Evolutionary conservation across 2,329 filamentous ascomycete species (phyloP).

Genomic region (Clarireedia monteithiana): DNA sequence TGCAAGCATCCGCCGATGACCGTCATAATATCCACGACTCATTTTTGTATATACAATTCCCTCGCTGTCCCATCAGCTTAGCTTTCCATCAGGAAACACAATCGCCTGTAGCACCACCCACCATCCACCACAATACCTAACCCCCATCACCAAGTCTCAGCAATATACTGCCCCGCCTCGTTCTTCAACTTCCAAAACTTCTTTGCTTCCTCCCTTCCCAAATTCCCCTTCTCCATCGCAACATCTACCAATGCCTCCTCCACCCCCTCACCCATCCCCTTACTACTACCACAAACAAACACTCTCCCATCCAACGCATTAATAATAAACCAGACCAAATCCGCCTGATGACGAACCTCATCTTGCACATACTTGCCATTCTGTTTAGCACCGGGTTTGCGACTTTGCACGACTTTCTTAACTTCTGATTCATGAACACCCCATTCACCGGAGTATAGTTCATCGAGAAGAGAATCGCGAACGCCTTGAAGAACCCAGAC

Average conservation of each 20-base stretch:
- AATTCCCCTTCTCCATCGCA: constrained; percentile 84
- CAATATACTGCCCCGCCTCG: constrained; percentile 90
- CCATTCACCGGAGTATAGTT: constrained; percentile 95
- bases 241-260: constrained; percentile 82
- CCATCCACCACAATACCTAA: neutral
- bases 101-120: neutral
- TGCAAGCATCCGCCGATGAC: too few species aligned
- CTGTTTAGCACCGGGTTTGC: constrained; percentile 40
- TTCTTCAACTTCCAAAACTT: constrained; percentile 91
- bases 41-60: too few species aligned
- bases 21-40: too few species aligned
- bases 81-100: neutral
- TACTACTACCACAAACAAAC: constrained; percentile 91
- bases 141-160: constrained; percentile 58
- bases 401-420: constrained; percentile 73
- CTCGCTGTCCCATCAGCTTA: neutral
- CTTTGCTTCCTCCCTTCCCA: constrained; percentile 72
- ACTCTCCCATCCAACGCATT: constrained; percentile 93
- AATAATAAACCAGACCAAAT: constrained; percentile 97
- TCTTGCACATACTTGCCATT: constrained; percentile 93
- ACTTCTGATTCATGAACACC: constrained; percentile 85
- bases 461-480: constrained; percentile 88
- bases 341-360: constrained; percentile 82
- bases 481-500: constrained; percentile 95
- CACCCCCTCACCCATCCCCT: constrained; percentile 97